A percentile compares a stretch with the other conserved stretches of the same genome.
Conservation (phyloP, 805 yeast species). For the Cephaloascus fragrans region DNA sequence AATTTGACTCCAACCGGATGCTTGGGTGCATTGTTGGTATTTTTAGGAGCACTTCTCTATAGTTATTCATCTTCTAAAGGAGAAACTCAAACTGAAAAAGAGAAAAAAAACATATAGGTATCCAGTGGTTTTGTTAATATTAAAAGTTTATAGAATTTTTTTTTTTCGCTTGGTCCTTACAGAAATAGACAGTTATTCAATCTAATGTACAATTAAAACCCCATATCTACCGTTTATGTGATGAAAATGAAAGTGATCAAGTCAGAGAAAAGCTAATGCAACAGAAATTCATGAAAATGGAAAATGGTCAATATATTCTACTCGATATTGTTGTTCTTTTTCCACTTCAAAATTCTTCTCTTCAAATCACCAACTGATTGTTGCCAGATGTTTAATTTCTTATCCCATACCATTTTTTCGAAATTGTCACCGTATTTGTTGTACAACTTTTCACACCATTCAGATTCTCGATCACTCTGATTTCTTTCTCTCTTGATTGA, state of each 20-base stretch:
- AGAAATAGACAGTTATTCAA: no score
- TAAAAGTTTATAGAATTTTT: no score
- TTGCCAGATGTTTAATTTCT: conserved; percentile 72
- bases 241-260: no score
- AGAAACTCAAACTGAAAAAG: neutral
- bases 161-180: no score
- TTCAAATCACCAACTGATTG: conserved; percentile 78
- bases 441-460: conserved; percentile 56
- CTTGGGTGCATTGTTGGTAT: conserved; percentile 42
- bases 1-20: conserved; percentile 23
- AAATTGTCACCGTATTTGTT: conserved; percentile 83
- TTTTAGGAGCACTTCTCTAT: conserved; percentile 46
- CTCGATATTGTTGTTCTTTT: conserved; percentile 27
- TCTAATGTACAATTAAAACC: no score
- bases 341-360: conserved; percentile 66
- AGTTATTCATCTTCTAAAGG: conserved; percentile 3
- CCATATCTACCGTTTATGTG: no score
- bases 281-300: conserved; percentile 1
- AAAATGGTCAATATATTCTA: no score
- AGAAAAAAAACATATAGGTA: no score
- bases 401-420: conserved; percentile 87
- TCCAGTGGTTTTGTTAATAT: no score
- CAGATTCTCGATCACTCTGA: conserved; percentile 64
- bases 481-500: conserved; percentile 41
- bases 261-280: neutral